Base-by-base conservation (phyloP, 331 rosid genomes). In the Erythrophleum ivorense region DNA sequence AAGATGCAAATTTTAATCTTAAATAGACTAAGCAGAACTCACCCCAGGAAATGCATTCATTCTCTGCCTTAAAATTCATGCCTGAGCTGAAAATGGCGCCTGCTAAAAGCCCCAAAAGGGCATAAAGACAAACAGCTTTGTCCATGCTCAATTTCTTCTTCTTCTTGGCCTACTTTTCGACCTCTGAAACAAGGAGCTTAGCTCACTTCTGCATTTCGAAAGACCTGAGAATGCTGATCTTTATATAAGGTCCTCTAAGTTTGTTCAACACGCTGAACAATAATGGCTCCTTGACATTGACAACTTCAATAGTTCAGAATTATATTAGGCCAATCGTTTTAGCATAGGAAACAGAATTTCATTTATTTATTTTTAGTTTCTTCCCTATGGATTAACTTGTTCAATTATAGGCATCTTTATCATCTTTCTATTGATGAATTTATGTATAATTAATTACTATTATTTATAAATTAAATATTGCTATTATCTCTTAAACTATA, bases 31-130 rank as follows among this genome's bases (percentile, higher is more conserved):
- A 18, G n/a, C 2, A 43, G 12, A 84, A 76, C 84, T 85, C 57
- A 78, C 81, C 53, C 58, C 65, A 64, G 52, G 81, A 71, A 66
- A 15, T 66, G 83, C 64, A 58, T 58, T 66, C 78, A n/a, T 50
- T 58, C 0, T 78, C 43, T 10, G 75, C 40, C 58, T 77, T 48
- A 54, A 34, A 76, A 15, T 63, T 53, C 15, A 76, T 78, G 77
- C 78, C 62, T 66, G 84, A 85, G 74, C 64, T 78, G 64, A 81
- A 78, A 68, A 85, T 41, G 3, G 75, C 59, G 14, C 75, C 88
- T n/a, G 71, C 78, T 29, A 78, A 65, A 15, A 81, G 33, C 65
- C 88, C 85, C 49, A 72, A 52, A 67, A 78, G 58, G 57, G 65
- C 81, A 78, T 85, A 71, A 43, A 85, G 15, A 34, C 69, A 73